Evolutionary conservation across 73 alveolate species (phyloP), one percentile per base, ranked within the genome.

Genomic region (Stentor roeselii): DNA sequence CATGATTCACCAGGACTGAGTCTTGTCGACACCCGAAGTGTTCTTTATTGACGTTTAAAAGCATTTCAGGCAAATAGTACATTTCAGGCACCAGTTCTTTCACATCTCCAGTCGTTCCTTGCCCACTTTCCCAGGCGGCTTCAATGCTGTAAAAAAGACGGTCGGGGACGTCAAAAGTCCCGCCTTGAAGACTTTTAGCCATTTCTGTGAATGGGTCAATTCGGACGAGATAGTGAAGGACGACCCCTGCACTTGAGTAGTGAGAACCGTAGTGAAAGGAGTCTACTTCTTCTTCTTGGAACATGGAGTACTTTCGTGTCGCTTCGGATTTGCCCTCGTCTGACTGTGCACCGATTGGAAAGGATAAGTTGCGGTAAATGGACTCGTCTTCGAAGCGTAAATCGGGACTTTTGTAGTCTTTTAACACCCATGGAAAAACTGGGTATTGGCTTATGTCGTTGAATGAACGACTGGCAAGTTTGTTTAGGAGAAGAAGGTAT

Each of bases 31-130:
- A 38, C 15, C 99, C 99, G 84, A 94, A 93, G 75, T 88, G 86
- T 36, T 78, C 86, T 34, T 86, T 88, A 39, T 82, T 76, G 61
- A 76, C 3, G 78, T 88, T 88, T 59, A 75, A 30, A 74, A 95
- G 91, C 87, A 95, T 77, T 86, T 97, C 99, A 59, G 99, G 99
- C 35, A 89, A 76, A 90, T 88, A 97, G 86, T 58, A 96, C 89
- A 97, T 94, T 86, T 97, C 99, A 3, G 99, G 99, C 61, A 97
- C 92, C 50, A 96, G 86, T 86, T 97, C 99, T 89, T 98, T 93
- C 3, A 96, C 97, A 93, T 97, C 99, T 32, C 96, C 90, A 86
- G 91, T 91, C 86, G 96, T 97, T 36, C 92, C 92, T 0, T 89
- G 88, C 0, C 99, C 98, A 84, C 91, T 84, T 37, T 84, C 75